Conservation (phyloP, 2,329 filamentous ascomycete species). For the Colletotrichum tanaceti region DNA sequence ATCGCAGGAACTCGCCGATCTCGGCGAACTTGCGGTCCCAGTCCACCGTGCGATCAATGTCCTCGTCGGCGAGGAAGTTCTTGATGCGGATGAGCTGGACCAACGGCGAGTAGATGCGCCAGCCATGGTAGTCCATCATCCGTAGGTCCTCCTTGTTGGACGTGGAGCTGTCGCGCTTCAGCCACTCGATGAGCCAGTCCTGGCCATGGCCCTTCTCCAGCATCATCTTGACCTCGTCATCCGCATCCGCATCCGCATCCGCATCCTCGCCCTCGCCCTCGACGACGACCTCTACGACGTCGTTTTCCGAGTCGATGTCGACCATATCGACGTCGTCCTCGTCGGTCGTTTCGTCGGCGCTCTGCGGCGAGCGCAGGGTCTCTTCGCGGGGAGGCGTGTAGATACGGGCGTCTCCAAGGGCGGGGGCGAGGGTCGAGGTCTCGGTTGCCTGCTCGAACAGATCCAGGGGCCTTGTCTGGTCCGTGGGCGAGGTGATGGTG, state of each 20-base stretch:
- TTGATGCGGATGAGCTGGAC: conserved; percentile 49
- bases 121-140: conserved; percentile 49
- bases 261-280: too few species aligned
- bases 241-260: too few species aligned
- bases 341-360: not conserved
- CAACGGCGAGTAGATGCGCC: conserved; percentile 49
- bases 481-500: not conserved
- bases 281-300: not conserved
- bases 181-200: conserved; percentile 36
- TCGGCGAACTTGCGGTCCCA: conserved; percentile 55
- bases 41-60: conserved; percentile 54
- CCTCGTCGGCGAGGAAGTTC: conserved; percentile 63
- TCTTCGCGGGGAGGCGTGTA: conserved; percentile 18
- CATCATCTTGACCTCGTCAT: not conserved
- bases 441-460: not conserved
- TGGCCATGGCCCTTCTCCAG: conserved; percentile 9
- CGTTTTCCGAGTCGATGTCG: not conserved
- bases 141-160: conserved; percentile 27
- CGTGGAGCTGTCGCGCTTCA: conserved; percentile 31
- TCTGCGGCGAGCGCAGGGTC: not conserved
- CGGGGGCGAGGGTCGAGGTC: not conserved
- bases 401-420: not conserved
- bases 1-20: conserved; percentile 54
- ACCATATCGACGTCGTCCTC: conserved; percentile 24
- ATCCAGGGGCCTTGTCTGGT: not conserved